Conservation (phyloP, 495 filamentous ascomycete genomes). For the Penicillium dipodomyicola region DNA sequence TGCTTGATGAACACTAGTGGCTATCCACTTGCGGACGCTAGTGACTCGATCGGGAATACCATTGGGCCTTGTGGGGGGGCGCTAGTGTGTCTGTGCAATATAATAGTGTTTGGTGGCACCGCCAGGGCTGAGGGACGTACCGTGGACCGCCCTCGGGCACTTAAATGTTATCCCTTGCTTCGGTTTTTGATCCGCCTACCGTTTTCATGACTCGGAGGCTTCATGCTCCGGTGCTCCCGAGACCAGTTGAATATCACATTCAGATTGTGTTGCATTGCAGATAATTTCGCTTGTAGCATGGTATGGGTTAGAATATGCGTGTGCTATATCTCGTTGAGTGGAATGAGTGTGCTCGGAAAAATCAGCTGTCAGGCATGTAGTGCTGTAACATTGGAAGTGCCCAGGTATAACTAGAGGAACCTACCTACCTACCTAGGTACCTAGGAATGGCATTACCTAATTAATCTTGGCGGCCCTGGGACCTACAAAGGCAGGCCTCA, state of each 20-base stretch:
- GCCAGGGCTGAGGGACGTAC: no score
- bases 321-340: background rate
- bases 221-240: no score
- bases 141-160: no score
- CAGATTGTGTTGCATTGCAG: background rate
- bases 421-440: no score
- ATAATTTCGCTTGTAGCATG: background rate
- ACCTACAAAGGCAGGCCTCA: no score
- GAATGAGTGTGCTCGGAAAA: background rate
- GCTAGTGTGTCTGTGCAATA: background rate
- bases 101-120: no score
- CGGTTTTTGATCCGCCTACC: no score
- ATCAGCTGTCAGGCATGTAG: background rate
- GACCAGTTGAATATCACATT: background rate
- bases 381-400: background rate
- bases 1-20: no score
- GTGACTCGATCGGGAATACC: background rate
- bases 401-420: no score
- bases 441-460: no score
- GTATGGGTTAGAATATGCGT: background rate
- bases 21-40: background rate
- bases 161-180: background rate
- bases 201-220: no score
- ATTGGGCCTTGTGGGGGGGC: background rate
- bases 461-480: no score